These are phyloP conservation scores for Hymenoscyphus salicellus DNA, from an alignment of 2,329 filamentous ascomycete genomes.

Conservation along the genomic window DNA sequence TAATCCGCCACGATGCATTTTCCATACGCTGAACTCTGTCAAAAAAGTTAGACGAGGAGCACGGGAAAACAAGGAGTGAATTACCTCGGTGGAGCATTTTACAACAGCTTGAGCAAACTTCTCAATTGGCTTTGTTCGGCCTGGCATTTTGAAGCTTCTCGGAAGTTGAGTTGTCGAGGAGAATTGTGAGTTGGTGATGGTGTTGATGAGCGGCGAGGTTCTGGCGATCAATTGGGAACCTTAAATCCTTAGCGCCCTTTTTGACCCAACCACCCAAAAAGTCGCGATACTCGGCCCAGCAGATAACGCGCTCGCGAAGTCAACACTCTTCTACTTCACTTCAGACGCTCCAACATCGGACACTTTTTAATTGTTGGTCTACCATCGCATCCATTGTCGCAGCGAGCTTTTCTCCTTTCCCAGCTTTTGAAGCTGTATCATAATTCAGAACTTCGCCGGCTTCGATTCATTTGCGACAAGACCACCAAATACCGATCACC, in stretches of 20 bases:
- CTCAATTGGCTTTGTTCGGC: conserved; percentile 60
- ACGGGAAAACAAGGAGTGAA: conserved; percentile 13
- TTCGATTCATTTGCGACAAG: conserved; percentile 24
- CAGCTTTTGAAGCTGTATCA: not conserved
- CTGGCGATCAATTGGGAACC: not conserved
- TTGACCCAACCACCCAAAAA: conserved; percentile 1
- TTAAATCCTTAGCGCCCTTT: not conserved
- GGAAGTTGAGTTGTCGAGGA: not conserved
- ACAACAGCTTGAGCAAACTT: conserved; percentile 64
- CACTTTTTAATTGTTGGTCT: not conserved
- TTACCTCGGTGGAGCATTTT: conserved; percentile 65
- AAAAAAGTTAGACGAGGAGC: conserved; percentile 6
- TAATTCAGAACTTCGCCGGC: conserved; percentile 8
- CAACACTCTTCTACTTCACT: not conserved
- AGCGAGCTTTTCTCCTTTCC: not conserved
- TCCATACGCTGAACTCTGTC: conserved; percentile 78
- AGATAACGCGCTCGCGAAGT: not conserved
- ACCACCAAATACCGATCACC: conserved; percentile 6
- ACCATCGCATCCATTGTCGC: not conserved
- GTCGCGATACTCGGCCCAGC: not conserved
- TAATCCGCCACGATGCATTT: conserved; percentile 91
- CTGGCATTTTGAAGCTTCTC: conserved; percentile 30
- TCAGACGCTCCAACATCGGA: not conserved
- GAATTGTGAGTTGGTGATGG: conserved; percentile 4
- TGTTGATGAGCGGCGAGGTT: not conserved